Conservation (phyloP, 495 filamentous ascomycete species). For the Neohortaea acidophila region DNA sequence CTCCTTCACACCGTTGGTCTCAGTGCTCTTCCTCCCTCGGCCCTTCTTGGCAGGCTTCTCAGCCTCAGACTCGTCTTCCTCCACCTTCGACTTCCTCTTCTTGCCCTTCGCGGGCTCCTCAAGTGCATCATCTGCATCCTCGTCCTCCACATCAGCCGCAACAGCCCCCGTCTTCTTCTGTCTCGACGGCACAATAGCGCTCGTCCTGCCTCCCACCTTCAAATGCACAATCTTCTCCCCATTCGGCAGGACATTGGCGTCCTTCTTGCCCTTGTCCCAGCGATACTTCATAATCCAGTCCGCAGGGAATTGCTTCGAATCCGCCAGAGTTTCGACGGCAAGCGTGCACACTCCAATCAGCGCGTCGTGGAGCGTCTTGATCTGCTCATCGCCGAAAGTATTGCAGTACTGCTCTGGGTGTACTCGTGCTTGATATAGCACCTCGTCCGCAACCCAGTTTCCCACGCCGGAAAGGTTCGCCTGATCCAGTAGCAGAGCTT, state of each 20-base stretch:
- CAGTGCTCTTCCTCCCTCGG: conserved; percentile 3
- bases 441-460: conserved; percentile 95
- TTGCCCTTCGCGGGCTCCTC: conserved; percentile 4
- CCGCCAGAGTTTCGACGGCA: conserved; percentile 64
- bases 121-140: conserved; percentile 10
- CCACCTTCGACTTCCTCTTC: conserved; percentile 11
- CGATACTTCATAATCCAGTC: conserved; percentile 86
- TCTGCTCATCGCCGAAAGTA: conserved; percentile 56
- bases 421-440: conserved; percentile 70
- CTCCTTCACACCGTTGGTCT: background rate
- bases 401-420: conserved; percentile 89
- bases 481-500: conserved; percentile 77
- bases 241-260: conserved; percentile 53
- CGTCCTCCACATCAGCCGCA: conserved; percentile 22
- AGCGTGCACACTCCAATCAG: conserved; percentile 65
- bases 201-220: conserved; percentile 79
- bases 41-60: conserved; percentile 6
- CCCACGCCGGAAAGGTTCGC: conserved; percentile 83
- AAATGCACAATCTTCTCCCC: conserved; percentile 70
- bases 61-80: conserved; percentile 8
- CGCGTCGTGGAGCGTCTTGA: conserved; percentile 53
- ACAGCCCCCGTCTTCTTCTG: conserved; percentile 64
- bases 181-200: conserved; percentile 64
- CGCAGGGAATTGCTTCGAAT: conserved; percentile 69
- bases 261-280: conserved; percentile 82